Percentiles rank a stretch among this genome's conserved stretches.
phyloP scores from a whole-genome alignment of 345 rosid genomes.

The Populus simonii region DNA sequence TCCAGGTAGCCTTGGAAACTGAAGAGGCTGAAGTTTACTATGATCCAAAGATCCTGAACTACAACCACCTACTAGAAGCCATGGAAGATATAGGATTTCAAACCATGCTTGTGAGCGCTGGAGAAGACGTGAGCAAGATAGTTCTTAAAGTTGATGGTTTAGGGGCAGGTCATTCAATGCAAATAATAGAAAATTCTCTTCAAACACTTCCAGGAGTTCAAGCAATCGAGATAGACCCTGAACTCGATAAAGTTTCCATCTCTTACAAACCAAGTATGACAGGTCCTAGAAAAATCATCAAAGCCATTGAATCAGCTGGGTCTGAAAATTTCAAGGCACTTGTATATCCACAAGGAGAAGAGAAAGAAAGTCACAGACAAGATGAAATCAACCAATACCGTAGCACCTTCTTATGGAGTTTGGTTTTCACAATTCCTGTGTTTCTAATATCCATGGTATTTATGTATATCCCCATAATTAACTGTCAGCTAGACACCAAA shows the following conservation, averaged over 20 bases:
- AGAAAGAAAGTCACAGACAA: constrained; percentile 51
- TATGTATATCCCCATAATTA: constrained; percentile 70
- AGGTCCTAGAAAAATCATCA: constrained; percentile 72
- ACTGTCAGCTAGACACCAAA: constrained; percentile 51
- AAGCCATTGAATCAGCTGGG: constrained; percentile 73
- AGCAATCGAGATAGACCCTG: constrained; percentile 26
- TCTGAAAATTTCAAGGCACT: constrained; percentile 56
- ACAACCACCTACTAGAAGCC: constrained; percentile 41
- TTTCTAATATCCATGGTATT: constrained; percentile 80
- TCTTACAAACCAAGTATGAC: constrained; percentile 70
- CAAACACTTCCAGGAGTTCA: constrained; percentile 83
- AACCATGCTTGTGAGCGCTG: constrained; percentile 67
- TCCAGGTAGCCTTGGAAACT: constrained; percentile 77
- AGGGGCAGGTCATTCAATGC: constrained; percentile 44
- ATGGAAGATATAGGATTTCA: constrained; percentile 68
- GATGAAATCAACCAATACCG: constrained; percentile 65
- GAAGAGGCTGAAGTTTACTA: constrained; percentile 81
- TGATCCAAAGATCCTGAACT: constrained; percentile 48
- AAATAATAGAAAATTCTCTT: constrained; percentile 55
- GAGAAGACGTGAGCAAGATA: constrained; percentile 65
- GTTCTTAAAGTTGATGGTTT: constrained; percentile 75
- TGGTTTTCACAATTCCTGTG: constrained; percentile 78
- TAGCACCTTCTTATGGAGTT: constrained; percentile 74
- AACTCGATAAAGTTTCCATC: constrained; percentile 42
- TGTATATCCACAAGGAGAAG: constrained; percentile 61